Evolutionary conservation across 2,329 filamentous ascomycete species (phyloP), one percentile per base, ranked within the genome.

Genomic region (Pseudogymnoascus pannorum): DNA sequence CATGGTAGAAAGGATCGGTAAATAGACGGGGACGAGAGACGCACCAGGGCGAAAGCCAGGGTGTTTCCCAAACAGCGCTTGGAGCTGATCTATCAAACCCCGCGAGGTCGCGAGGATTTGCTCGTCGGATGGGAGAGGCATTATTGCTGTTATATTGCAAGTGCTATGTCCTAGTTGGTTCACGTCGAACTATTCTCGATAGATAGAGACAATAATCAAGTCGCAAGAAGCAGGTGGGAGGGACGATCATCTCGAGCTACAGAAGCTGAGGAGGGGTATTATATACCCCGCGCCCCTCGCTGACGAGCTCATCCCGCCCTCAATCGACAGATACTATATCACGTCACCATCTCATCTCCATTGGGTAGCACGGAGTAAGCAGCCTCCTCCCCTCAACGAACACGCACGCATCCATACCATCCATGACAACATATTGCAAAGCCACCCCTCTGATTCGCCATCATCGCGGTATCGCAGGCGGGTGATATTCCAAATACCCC

Each of bases 91-190:
- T n/a, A 78, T 69, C 36, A 78, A 62, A 9, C 67, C 71, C 16
- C 68, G 62, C 44, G 72, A 72, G n/a, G 75, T 75, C 61, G 73
- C 70, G 60, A 76, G 71, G 22, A 74, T 67, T 58, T 72, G 66
- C 22, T 70, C 73, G 69, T 75, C 76, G 65, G 66, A 72, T 64
- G 71, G 77, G 66, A 75, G 78, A 76, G 72, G 79, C 78, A 76
- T 81, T 67, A 48, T 71, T 18, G 48, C 22, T 29, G n/a, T 24
- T 51, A 7, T 51, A 18, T 29, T 24, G 6, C 20, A 26, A 48
- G 12, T 48, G 12, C 22, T 11, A 3, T 24, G 3, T 14, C n/a
- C 18, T 26, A 5, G 6, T n/a, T 14, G 42, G 14, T 48, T n/a
- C 42, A 24, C 20, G 20, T 22, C 11, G 22, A 24, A 11, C 20